These are phyloP conservation scores for Durotheca rogersii DNA, from an alignment of 495 filamentous ascomycete genomes.

Conservation along the genomic window DNA sequence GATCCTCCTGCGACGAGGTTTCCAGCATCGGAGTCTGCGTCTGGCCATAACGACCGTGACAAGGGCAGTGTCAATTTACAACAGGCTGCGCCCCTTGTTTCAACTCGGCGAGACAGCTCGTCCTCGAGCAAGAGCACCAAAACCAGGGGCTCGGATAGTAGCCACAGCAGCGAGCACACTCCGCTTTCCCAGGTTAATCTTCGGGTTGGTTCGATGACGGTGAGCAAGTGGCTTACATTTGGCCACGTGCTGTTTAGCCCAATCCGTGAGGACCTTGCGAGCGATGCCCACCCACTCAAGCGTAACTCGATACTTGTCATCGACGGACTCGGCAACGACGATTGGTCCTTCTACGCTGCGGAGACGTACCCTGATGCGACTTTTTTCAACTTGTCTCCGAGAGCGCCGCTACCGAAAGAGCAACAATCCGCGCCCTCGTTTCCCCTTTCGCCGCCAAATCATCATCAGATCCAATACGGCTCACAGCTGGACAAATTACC, in stretches of 20 bases:
- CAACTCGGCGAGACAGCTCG: conserved; percentile 41
- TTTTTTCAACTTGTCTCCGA: conserved; percentile 78
- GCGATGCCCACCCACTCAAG: conserved; percentile 47
- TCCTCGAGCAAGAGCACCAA: conserved; percentile 36
- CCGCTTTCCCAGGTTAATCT: conserved; percentile 76
- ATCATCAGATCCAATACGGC: conserved; percentile 77
- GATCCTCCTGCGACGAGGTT: conserved; percentile 48
- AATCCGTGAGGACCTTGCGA: conserved; percentile 72
- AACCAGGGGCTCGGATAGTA: conserved; percentile 46
- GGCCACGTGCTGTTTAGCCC: conserved; percentile 94
- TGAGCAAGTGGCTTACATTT: conserved; percentile 84
- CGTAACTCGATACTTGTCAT: conserved; percentile 76
- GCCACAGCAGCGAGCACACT: conserved; percentile 50
- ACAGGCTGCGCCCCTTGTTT: conserved; percentile 12
- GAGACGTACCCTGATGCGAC: conserved; percentile 83
- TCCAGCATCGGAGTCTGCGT: conserved; percentile 55
- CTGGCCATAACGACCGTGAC: conserved; percentile 50
- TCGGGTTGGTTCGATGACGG: conserved; percentile 68
- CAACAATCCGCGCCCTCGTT: conserved; percentile 38
- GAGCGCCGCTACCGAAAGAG: conserved; percentile 42
- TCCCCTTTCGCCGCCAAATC: conserved; percentile 71
- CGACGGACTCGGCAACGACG: conserved; percentile 80
- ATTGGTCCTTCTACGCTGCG: conserved; percentile 98
- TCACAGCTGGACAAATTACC: conserved; percentile 72
- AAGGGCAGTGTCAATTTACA: conserved; percentile 41